A percentile compares a stretch with the other conserved stretches of the same genome.
Conservation (phyloP, 2,329 filamentous ascomycete species). For the Penicillium sp. region DNA sequence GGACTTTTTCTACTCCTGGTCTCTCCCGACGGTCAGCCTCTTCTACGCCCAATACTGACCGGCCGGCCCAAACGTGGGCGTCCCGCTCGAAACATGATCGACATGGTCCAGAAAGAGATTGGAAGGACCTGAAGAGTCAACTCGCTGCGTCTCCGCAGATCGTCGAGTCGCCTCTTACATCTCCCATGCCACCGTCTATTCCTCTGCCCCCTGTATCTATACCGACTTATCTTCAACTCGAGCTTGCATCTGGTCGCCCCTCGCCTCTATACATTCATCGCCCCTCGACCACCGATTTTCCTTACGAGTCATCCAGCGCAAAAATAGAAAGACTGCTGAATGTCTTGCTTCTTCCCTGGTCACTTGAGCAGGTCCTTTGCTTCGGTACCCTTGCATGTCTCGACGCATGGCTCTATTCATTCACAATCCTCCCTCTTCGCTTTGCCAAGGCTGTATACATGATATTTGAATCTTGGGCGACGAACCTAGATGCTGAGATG, state of each 20-base stretch:
- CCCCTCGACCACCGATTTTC: conserved; percentile 55
- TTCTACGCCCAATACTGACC: conserved; percentile 29
- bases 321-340: conserved; percentile 91
- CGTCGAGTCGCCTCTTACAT: conserved; percentile 35
- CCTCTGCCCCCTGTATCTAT: conserved; percentile 60
- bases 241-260: conserved; percentile 57
- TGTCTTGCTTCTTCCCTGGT: conserved; percentile 74
- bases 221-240: conserved; percentile 62
- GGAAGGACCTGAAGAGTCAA: conserved; percentile 33
- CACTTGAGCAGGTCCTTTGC: conserved; percentile 75
- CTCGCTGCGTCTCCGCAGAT: conserved; percentile 25
- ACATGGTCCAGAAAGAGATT: conserved; percentile 30
- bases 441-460: conserved; percentile 78
- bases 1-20: conserved; percentile 38
- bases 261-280: conserved; percentile 62
- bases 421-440: conserved; percentile 87
- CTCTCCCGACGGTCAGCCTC: conserved; percentile 30
- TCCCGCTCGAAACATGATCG: conserved; percentile 35
- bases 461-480: conserved; percentile 71
- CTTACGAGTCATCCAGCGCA: conserved; percentile 86
- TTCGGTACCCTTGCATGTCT: conserved; percentile 90
- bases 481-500: conserved; percentile 66
- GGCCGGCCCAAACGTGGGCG: conserved; percentile 31
- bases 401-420: conserved; percentile 93
- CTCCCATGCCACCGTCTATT: conserved; percentile 51